Conservation (phyloP, 495 filamentous ascomycete species). For the Trichodelitschia bisporula region DNA sequence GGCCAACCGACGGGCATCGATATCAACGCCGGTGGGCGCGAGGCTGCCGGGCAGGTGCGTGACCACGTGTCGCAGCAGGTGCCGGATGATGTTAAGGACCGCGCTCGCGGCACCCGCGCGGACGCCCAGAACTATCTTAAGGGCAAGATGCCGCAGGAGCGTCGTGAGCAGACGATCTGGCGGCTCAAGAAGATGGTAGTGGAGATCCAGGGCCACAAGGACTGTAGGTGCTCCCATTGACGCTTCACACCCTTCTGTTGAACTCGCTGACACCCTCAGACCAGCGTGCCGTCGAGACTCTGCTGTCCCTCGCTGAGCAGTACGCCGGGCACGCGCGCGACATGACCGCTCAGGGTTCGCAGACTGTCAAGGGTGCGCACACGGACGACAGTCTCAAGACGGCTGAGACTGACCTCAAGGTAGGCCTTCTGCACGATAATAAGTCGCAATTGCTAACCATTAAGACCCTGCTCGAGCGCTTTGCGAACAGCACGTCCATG, state of each 20-base stretch:
- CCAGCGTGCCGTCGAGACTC: constrained; percentile 62
- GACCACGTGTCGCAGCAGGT: constrained; percentile 24
- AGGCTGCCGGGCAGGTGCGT: constrained; percentile 21
- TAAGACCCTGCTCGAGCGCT: constrained; percentile 74
- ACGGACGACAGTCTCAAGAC: constrained; percentile 29
- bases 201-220: constrained; percentile 80
- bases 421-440: constrained; percentile 17
- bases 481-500: constrained; percentile 77
- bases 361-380: constrained; percentile 44
- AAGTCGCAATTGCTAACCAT: constrained; percentile 23
- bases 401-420: constrained; percentile 63
- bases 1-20: constrained; percentile 26
- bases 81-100: constrained; percentile 38
- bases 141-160: constrained; percentile 75
- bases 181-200: constrained; percentile 95
- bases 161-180: constrained; percentile 78
- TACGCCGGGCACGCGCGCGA: constrained; percentile 55
- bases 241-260: no score
- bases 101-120: constrained; percentile 24
- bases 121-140: constrained; percentile 40
- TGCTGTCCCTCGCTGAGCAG: constrained; percentile 61
- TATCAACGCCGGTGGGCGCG: constrained; percentile 19
- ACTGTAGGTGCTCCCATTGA: constrained; percentile 33
- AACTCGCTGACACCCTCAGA: constrained; percentile 20
- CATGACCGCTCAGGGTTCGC: constrained; percentile 32